A percentile compares a stretch with the other conserved stretches of the same genome.
phyloP scores from a whole-genome alignment of 2,329 filamentous ascomycete genomes.

The Exophiala dermatitidis region DNA sequence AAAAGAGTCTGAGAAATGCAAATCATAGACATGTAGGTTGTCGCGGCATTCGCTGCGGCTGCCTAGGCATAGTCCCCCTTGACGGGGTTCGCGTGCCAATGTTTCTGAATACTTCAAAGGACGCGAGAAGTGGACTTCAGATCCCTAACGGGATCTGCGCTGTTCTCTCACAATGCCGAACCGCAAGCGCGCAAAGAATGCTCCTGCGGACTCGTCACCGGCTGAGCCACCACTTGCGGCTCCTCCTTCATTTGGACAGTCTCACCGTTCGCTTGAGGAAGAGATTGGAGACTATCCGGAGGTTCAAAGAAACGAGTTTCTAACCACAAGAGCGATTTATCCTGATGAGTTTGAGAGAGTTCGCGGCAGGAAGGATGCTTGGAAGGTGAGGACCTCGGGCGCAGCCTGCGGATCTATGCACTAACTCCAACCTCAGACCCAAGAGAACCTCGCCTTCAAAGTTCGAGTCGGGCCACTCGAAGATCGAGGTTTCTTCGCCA shows the following conservation, averaged over 20 bases:
- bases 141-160: slow-evolving; percentile 9
- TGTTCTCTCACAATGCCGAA: slow-evolving; percentile 16
- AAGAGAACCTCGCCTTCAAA: slow-evolving; percentile 24
- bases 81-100: slow-evolving; percentile 15
- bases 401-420: neutral
- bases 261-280: slow-evolving; percentile 19
- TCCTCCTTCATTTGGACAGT: slow-evolving; percentile 17
- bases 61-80: slow-evolving; percentile 15
- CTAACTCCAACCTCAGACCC: slow-evolving; percentile 11
- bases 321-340: slow-evolving; percentile 24
- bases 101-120: slow-evolving; percentile 1
- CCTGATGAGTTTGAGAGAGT: slow-evolving; percentile 23
- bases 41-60: slow-evolving; percentile 21
- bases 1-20: slow-evolving; percentile 4
- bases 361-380: slow-evolving; percentile 23
- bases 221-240: slow-evolving; percentile 1
- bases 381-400: slow-evolving; percentile 16
- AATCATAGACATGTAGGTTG: slow-evolving; percentile 13
- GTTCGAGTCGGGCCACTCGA: slow-evolving; percentile 19
- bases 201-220: slow-evolving; percentile 1
- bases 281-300: slow-evolving; percentile 22
- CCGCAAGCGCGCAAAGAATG: slow-evolving; percentile 13
- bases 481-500: slow-evolving; percentile 22
- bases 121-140: slow-evolving; percentile 4
- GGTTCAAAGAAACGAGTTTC: slow-evolving; percentile 23